Percentiles rank a stretch among this genome's conserved stretches.
These are phyloP conservation scores for Raffaelea deltoideospora DNA, from an alignment of 2,329 filamentous ascomycete genomes.

Conservation along the genomic window DNA sequence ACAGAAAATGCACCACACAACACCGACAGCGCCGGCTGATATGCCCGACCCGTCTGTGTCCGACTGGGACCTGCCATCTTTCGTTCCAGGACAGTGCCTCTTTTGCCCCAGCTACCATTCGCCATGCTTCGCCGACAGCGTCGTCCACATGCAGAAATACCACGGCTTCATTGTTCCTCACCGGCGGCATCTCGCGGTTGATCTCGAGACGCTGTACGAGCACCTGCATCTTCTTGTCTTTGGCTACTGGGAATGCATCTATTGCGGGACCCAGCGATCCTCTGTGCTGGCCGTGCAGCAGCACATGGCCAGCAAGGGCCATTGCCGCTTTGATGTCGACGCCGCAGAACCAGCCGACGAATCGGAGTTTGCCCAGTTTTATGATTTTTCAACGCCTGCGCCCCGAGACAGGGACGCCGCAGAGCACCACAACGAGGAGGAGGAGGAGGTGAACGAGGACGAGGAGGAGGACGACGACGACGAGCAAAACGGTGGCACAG, in stretches of 20 bases:
- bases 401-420: too few species aligned
- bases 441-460: constrained; percentile 6
- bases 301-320: constrained; percentile 33
- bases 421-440: too few species aligned
- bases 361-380: constrained; percentile 26
- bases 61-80: too few species aligned
- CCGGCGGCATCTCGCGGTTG: constrained; percentile 23
- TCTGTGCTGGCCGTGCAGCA: constrained; percentile 30
- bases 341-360: constrained; percentile 15
- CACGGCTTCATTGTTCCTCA: constrained; percentile 31
- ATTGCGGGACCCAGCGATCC: constrained; percentile 27
- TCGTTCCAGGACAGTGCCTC: constrained; percentile 20
- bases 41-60: too few species aligned
- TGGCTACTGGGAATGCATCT: constrained; percentile 33
- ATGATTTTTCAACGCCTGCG: constrained; percentile 19
- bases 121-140: constrained; percentile 18
- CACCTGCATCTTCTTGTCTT: constrained; percentile 34
- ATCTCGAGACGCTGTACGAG: constrained; percentile 28
- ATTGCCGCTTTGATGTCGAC: constrained; percentile 28
- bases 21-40: too few species aligned
- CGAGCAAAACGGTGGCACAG: not conserved
- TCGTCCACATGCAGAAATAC: constrained; percentile 30
- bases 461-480: not conserved
- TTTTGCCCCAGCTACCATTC: constrained; percentile 24
- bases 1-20: too few species aligned